Conservation (phyloP, 805 yeast genomes). For the Nakazawaea molendinolei region DNA sequence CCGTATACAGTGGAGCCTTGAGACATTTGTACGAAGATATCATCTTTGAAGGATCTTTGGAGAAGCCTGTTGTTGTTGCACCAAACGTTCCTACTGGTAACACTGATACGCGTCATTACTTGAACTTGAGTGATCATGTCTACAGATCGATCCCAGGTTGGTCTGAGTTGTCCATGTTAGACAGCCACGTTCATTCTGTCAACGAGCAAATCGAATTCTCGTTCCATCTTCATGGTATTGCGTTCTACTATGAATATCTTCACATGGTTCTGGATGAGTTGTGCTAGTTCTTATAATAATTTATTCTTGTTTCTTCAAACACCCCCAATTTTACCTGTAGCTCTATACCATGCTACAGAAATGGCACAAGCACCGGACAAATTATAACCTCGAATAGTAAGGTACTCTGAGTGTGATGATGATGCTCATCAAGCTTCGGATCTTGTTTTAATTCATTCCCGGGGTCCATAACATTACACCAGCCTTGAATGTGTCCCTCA, state of each 20-base stretch:
- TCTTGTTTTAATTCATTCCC: too few relatives aligned
- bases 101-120: constrained; percentile 56
- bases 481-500: too few relatives aligned
- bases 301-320: too few relatives aligned
- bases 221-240: constrained; percentile 48
- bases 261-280: constrained; percentile 17
- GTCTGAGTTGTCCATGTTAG: constrained; percentile 13
- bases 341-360: too few relatives aligned
- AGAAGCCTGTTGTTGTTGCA: constrained; percentile 26
- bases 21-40: constrained; percentile 50
- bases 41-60: constrained; percentile 23
- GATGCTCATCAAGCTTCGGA: too few relatives aligned
- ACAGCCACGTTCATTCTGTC: constrained; percentile 49
- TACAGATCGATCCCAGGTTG: constrained; percentile 49
- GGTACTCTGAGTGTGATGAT: too few relatives aligned
- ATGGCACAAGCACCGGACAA: too few relatives aligned
- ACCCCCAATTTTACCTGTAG: too few relatives aligned
- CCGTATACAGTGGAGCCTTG: constrained; percentile 41
- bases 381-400: too few relatives aligned
- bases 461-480: too few relatives aligned
- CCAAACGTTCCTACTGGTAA: constrained; percentile 54
- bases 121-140: constrained; percentile 47
- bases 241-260: constrained; percentile 46
- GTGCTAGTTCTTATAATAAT: too few relatives aligned
- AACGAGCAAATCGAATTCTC: constrained; percentile 48